Evolutionary conservation across 83 land plant species (phyloP).

Genomic region (Diphasiastrum complanatum): DNA sequence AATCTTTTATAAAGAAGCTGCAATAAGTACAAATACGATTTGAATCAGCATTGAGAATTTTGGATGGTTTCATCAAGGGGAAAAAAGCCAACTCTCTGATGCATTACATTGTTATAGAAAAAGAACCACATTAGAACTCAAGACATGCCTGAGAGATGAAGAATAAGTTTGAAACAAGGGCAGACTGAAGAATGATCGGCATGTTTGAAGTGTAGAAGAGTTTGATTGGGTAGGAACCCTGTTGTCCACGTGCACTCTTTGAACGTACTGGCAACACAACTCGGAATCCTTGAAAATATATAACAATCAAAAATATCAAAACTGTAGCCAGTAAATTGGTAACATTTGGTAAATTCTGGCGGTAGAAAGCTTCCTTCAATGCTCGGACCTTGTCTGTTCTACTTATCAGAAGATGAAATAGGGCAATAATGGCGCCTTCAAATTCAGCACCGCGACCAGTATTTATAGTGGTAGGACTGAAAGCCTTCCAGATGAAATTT

Average conservation of each 20-base stretch:
- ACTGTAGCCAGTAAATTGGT: conserved; percentile 81
- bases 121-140: not conserved
- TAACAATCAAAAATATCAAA: conserved; percentile 72
- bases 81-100: not conserved
- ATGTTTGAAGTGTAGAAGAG: conserved; percentile 86
- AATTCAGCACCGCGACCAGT: conserved; percentile 91
- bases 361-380: conserved; percentile 70
- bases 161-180: conserved; percentile 75
- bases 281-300: conserved; percentile 87
- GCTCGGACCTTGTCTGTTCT: conserved; percentile 77
- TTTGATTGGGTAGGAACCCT: conserved; percentile 87
- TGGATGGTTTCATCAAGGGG: too few relatives aligned
- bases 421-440: conserved; percentile 83
- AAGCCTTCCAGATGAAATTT: conserved; percentile 91
- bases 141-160: conserved; percentile 74
- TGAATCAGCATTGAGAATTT: not conserved
- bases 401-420: conserved; percentile 73
- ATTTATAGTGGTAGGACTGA: conserved; percentile 91
- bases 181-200: conserved; percentile 86
- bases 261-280: conserved; percentile 87
- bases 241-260: conserved; percentile 81
- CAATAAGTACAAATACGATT: not conserved
- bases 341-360: conserved; percentile 79
- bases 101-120: not conserved
- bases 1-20: conserved; percentile 66